Percentiles rank a stretch among this genome's conserved stretches.
phyloP scores from a whole-genome alignment of 2,329 filamentous ascomycete species.

The Fusarium sp. region DNA sequence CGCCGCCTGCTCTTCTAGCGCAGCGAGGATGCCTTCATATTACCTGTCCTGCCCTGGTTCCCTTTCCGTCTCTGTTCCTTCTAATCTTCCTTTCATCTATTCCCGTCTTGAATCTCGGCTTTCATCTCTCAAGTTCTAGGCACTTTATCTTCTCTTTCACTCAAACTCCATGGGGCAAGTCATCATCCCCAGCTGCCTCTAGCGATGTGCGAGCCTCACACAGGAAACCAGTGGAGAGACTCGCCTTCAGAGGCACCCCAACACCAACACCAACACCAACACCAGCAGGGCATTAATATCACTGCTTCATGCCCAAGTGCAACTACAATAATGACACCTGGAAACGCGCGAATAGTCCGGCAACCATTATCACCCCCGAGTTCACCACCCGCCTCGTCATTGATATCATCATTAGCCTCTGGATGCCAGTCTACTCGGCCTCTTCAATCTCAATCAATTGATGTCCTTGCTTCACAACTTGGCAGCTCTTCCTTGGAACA shows the following conservation, averaged over 20 bases:
- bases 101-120: background rate
- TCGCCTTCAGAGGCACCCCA: slow-evolving; percentile 20
- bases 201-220: slow-evolving; percentile 38
- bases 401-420: background rate
- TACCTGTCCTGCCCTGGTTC: slow-evolving; percentile 26
- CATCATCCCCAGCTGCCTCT: slow-evolving; percentile 16
- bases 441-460: slow-evolving; percentile 22
- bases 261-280: slow-evolving; percentile 1
- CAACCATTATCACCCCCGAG: slow-evolving; percentile 31
- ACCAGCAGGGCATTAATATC: background rate
- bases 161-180: slow-evolving; percentile 33
- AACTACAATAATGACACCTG: slow-evolving; percentile 1
- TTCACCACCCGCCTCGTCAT: slow-evolving; percentile 21
- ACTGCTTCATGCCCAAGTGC: background rate
- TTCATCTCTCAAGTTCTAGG: background rate
- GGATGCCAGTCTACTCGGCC: background rate
- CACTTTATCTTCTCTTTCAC: background rate
- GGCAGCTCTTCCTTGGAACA: slow-evolving; percentile 35
- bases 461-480: slow-evolving; percentile 35
- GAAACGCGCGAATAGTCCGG: background rate
- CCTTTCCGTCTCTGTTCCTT: slow-evolving; percentile 8
- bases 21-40: slow-evolving; percentile 44
- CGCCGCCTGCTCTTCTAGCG: slow-evolving; percentile 41
- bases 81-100: slow-evolving; percentile 6
- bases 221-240: slow-evolving; percentile 25